phyloP scores from a whole-genome alignment of 1,284 basidiomycete genomes.

The Cutaneotrichosporon sp. region DNA sequence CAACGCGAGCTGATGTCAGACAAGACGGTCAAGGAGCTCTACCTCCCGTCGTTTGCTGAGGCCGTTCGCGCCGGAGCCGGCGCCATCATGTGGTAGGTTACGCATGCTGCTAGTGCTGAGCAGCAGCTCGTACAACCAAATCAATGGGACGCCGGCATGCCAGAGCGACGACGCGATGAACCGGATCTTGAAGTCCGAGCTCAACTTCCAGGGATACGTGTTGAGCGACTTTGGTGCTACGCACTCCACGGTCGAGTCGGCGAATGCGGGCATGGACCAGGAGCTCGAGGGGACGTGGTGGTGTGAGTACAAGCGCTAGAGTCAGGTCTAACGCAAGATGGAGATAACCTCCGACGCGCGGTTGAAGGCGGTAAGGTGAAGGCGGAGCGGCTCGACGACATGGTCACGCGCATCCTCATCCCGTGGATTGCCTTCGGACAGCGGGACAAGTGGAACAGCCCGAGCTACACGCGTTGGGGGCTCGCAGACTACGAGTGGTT shows the following conservation, averaged over 20 bases:
- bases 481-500: conserved; percentile 31
- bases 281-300: conserved; percentile 48
- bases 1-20: conserved; percentile 23
- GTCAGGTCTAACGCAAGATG: conserved; percentile 25
- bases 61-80: conserved; percentile 50
- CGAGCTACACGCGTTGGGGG: conserved; percentile 48
- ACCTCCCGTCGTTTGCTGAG: conserved; percentile 51
- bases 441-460: conserved; percentile 54
- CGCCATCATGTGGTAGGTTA: conserved; percentile 41
- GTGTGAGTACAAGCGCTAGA: conserved; percentile 19
- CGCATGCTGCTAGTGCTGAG: not conserved
- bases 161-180: conserved; percentile 71
- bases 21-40: conserved; percentile 49
- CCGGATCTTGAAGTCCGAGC: conserved; percentile 70
- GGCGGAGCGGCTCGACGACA: conserved; percentile 54
- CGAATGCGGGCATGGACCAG: conserved; percentile 51
- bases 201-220: conserved; percentile 52
- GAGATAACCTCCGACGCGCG: conserved; percentile 56
- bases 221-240: conserved; percentile 40
- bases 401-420: conserved; percentile 54
- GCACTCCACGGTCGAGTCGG: conserved; percentile 45
- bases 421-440: conserved; percentile 61
- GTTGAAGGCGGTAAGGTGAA: conserved; percentile 67
- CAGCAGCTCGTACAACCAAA: conserved; percentile 54
- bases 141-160: conserved; percentile 75